Evolutionary conservation across 148 eudicot genomes (phyloP), one percentile per base, ranked within the genome.

Genomic region (Agrostemma githago): DNA sequence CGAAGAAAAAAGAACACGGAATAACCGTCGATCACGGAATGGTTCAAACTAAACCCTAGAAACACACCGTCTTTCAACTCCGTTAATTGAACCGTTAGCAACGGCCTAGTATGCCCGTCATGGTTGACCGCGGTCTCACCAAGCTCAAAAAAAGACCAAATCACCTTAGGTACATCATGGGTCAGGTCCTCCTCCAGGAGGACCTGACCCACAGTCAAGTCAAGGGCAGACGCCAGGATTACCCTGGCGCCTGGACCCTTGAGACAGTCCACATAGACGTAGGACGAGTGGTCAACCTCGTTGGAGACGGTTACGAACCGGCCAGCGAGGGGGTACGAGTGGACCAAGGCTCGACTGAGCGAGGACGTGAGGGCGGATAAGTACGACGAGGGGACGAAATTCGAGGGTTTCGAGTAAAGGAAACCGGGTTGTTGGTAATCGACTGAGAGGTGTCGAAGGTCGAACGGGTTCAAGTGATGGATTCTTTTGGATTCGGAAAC

Each of bases 171-270:
- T 6, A 85, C 82, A 62, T 83, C 72, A 1, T 21, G 4, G 0
- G 15, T 10, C 0, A 78, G 67, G 15, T 53, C n/a, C n/a, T n/a
- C n/a, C n/a, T n/a, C 19, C 5, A 79, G 11, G 41, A 89, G 11
- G 41, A 89, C 8, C 57, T 85, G 82, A 0, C 8, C 15, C 4
- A 84, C 5, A 8, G 8, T 53, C 15, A 81, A 14, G 38, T 78
- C 72, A 12, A 37, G n/a, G 4, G 81, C 86, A 1, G 66, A 21
- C 2, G 86, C 88, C 58, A 84, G 86, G 17, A 85, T 26, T 65
- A 89, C 82, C 8, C 77, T 80, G 0, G 68, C 88, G 4, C 93
- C 90, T 12, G 80, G 48, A 20, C 79, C 83, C 54, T 82, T 80
- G 42, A 67, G 74, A 62, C 89, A 88, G 34, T 67, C 66, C 26